These are phyloP conservation scores for Arctostaphylos glauca DNA, from an alignment of 148 eudicot species.

Conservation along the genomic window DNA sequence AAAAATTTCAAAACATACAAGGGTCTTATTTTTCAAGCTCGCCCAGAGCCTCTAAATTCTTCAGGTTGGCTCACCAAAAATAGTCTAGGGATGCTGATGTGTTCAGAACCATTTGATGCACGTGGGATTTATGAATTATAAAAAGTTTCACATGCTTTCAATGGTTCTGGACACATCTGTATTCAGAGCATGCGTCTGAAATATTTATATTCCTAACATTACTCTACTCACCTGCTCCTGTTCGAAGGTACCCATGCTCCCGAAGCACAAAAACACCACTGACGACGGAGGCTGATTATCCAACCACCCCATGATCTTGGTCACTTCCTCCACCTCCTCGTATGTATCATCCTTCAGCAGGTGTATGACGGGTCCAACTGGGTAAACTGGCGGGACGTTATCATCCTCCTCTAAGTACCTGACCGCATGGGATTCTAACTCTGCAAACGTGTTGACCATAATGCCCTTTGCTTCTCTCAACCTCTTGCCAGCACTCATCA, in stretches of 20 bases:
- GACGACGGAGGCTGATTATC: constrained; percentile 32
- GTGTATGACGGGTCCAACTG: constrained; percentile 35
- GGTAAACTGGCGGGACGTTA: constrained; percentile 24
- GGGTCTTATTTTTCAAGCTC: no score
- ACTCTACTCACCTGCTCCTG: constrained; percentile 30
- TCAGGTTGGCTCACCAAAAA: no score
- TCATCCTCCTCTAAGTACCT: not conserved
- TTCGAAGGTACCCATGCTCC: constrained; percentile 37
- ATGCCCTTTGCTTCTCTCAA: constrained; percentile 30
- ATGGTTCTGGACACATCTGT: no score
- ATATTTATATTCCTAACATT: no score
- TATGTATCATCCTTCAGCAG: not conserved
- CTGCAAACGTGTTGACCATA: constrained; percentile 32
- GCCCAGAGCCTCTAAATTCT: no score
- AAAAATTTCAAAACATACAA: no score
- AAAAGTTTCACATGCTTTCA: no score
- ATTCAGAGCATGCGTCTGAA: no score
- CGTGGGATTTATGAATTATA: no score
- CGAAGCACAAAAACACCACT: constrained; percentile 48
- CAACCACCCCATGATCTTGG: constrained; percentile 26
- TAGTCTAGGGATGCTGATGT: no score
- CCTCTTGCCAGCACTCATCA: constrained; percentile 10
- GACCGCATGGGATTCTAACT: constrained; percentile 25
- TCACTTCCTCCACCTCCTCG: not conserved
- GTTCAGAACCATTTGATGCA: no score